Evolutionary conservation across 2,329 filamentous ascomycete genomes (phyloP), one percentile per base, ranked within the genome.

Genomic region (Apiospora malaysiana): DNA sequence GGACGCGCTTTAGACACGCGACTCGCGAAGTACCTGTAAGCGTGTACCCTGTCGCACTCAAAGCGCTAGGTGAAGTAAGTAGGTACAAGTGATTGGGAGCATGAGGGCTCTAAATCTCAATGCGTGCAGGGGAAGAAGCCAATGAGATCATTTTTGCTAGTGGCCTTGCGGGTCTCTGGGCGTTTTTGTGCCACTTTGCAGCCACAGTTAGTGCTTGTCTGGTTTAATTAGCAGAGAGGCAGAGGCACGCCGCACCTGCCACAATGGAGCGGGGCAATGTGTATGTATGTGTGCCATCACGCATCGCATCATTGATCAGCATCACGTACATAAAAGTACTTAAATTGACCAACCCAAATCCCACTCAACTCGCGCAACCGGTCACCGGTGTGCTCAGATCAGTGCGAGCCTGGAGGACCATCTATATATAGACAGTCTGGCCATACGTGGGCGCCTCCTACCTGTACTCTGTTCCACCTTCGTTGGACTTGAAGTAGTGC

Each of bases 1-100:
- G n/a, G 56, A 63, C 56, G 56, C 56, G 56, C 56, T 21, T 40
- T n/a, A 63, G 56, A 63, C 32, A 63, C 56, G 56, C 56, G 56
- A 63, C 56, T 63, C 56, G 56, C 56, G 45, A 47, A 47, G 32
- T 59, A 59, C 56, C 56, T 45, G 42, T 45, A 18, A 45, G 42
- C 56, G 37, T 40, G 56, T 63, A 63, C 51, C 25, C 25, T 59
- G 16, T 21, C 37, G 51, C 51, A 59, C 51, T 59, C 51, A 59
- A 32, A 59, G 51, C 51, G 51, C 51, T 59, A 63, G 40, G 56
- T 63, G 27, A n/a, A n/a, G n/a, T 32, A 32, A 32, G 32, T 32
- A 6, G 6, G 32, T 32, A 6, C 32, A 6, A 32, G 32, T 32
- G 32, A 3, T 6, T 6, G 6, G 32, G 32, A 4, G 32, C 32